Conservation (phyloP, 257 asterid species). For the Cynanchum wilfordii region DNA sequence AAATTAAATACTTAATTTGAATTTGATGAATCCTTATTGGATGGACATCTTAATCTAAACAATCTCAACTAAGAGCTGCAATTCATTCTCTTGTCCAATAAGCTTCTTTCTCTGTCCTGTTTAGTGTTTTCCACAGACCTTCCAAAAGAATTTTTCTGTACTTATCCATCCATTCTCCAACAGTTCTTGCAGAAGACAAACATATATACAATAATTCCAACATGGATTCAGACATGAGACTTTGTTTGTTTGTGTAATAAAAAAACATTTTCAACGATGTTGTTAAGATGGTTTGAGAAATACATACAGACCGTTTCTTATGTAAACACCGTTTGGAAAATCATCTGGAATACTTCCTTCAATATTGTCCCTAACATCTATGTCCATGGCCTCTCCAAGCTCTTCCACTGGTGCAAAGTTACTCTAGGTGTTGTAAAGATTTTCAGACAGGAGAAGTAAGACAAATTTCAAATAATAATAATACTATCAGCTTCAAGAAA, state of each 20-base stretch:
- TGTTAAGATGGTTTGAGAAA: neutral
- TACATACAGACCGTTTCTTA: conserved; percentile 48
- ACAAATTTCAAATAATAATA: neutral
- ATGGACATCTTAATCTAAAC: neutral
- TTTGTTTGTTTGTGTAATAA: neutral
- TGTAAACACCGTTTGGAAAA: conserved; percentile 54
- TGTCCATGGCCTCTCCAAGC: conserved; percentile 30
- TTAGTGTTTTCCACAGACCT: neutral
- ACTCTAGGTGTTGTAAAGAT: conserved; percentile 24
- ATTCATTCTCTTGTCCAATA: neutral
- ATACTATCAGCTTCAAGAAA: neutral
- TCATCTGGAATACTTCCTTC: conserved; percentile 46
- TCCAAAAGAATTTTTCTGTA: neutral
- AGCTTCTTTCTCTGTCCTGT: neutral
- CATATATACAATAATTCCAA: neutral
- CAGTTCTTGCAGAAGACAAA: neutral
- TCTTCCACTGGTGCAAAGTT: conserved; percentile 65
- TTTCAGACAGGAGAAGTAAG: neutral
- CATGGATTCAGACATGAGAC: neutral
- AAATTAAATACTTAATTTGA: neutral
- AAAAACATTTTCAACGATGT: neutral
- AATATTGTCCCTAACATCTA: conserved; percentile 13
- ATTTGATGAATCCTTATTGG: neutral
- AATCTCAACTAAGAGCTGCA: neutral
- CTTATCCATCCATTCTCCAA: neutral